phyloP scores from a whole-genome alignment of 176 grass and related monocot species.

The Tillandsia fasciculata region DNA sequence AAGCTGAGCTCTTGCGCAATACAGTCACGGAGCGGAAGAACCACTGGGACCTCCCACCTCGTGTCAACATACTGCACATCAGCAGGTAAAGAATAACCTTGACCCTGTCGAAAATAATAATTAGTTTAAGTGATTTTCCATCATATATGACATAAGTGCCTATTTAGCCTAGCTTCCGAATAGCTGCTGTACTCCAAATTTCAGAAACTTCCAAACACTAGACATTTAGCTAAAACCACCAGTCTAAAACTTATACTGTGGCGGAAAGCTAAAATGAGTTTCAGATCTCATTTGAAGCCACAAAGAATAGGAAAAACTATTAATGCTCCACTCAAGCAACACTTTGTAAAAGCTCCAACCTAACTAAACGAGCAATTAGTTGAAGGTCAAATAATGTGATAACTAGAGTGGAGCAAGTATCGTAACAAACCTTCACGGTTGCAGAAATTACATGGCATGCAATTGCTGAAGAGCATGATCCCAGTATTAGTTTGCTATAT shows the following conservation, averaged over 20 bases:
- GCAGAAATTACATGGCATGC: constrained; percentile 74
- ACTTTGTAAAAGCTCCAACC: no score
- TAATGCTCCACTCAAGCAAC: no score
- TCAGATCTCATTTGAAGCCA: no score
- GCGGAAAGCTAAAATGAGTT: no score
- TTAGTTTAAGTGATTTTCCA: background rate
- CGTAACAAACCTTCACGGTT: constrained; percentile 61
- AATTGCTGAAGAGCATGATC: constrained; percentile 68
- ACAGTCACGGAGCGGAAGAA: constrained; percentile 75
- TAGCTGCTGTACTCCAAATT: no score
- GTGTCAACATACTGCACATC: constrained; percentile 93
- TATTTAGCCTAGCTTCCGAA: no score
- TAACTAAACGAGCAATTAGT: no score
- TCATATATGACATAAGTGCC: constrained; percentile 3
- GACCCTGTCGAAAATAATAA: constrained; percentile 43
- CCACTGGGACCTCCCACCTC: constrained; percentile 58
- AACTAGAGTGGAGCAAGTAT: background rate
- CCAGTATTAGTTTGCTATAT: constrained; percentile 71
- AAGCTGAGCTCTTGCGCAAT: constrained; percentile 53
- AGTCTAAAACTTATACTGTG: no score
- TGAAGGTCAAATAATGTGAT: no score
- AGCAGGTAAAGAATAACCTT: constrained; percentile 87
- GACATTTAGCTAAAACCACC: no score
- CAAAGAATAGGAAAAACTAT: no score
- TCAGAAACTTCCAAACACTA: no score